Evolutionary conservation across 495 filamentous ascomycete genomes (phyloP), one percentile per base, ranked within the genome.

Genomic region (Penicillium dipodomyicola): DNA sequence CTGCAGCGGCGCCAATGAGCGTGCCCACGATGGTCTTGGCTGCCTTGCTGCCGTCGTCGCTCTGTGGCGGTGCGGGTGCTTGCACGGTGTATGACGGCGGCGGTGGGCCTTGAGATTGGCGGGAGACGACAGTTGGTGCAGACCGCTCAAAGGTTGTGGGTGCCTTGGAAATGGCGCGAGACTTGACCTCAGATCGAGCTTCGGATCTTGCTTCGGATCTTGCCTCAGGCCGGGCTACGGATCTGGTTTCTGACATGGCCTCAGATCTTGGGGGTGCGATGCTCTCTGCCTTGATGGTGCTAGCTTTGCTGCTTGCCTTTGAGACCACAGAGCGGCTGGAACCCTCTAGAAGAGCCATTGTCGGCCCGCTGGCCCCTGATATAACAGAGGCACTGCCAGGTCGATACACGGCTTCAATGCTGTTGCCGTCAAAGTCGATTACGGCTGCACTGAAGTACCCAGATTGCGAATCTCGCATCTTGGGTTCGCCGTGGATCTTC

Each of bases 1-100:
- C 91, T 3, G 87, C 83, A 9, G 87, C 88, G 17, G 86, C 90
- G 22, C 88, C 91, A 6, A 91, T 82, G 45, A 92, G 80, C 4
- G 87, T 87, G 10, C 89, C 90, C 8, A 94, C 77, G 25, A 95
- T 73, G 2, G 84, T 85, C 58, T 78, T 78, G 22, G 75, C 74
- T 17, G 69, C 67, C 49, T 68, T 77, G 52, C 67, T 70, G 23
- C 67, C 67, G 50, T 80, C 74, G 33, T 74, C 76, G 17, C 59
- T 47, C 45, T 71, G 65, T 50, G 65, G 70, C 14, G 59, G 66
- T 12, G 62, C 51, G 1, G 52, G 54, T 11, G 62, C 61, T 30
- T 69, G 73, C 9, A 69, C 59, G 45, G 68, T 46, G 56, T 70
- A 65, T 50, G 73, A 62, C 4, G 69, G 65, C 7, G 67, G 69